These are phyloP conservation scores for Ramaria sp. DNA, from an alignment of 768 basidiomycete species.

Conservation along the genomic window DNA sequence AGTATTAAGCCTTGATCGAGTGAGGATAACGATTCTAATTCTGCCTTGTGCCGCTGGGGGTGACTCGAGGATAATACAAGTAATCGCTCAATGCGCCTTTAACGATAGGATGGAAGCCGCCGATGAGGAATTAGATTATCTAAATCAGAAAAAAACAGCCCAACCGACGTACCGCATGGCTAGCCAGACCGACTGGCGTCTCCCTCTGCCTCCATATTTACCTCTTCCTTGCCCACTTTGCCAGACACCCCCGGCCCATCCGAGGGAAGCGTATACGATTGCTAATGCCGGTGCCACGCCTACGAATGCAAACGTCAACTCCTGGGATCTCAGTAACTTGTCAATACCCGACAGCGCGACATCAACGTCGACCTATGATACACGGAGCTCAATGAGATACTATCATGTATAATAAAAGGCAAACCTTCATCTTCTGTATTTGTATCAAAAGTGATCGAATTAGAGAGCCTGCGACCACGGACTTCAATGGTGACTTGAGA, in stretches of 20 bases:
- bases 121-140: too few relatives aligned
- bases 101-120: background rate
- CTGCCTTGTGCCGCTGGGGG: constrained; percentile 11
- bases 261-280: constrained; percentile 59
- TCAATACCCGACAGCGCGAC: constrained; percentile 87
- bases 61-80: constrained; percentile 39
- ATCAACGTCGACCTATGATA: constrained; percentile 77
- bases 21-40: constrained; percentile 29
- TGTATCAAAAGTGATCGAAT: constrained; percentile 83
- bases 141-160: background rate
- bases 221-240: constrained; percentile 37
- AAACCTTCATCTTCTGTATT: constrained; percentile 91
- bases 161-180: constrained; percentile 46
- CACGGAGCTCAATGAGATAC: background rate
- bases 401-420: background rate
- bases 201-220: constrained; percentile 47
- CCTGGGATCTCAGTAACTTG: constrained; percentile 86
- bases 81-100: constrained; percentile 58
- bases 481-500: constrained; percentile 77
- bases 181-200: constrained; percentile 51
- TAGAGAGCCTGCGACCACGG: constrained; percentile 69
- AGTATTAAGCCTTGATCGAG: constrained; percentile 66
- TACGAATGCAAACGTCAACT: constrained; percentile 93
- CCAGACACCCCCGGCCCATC: constrained; percentile 42
- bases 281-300: constrained; percentile 86